Percentiles rank a stretch among this genome's conserved stretches.
Conservation (phyloP, 139 green algal species). For the Chlamydomonas incerta region DNA sequence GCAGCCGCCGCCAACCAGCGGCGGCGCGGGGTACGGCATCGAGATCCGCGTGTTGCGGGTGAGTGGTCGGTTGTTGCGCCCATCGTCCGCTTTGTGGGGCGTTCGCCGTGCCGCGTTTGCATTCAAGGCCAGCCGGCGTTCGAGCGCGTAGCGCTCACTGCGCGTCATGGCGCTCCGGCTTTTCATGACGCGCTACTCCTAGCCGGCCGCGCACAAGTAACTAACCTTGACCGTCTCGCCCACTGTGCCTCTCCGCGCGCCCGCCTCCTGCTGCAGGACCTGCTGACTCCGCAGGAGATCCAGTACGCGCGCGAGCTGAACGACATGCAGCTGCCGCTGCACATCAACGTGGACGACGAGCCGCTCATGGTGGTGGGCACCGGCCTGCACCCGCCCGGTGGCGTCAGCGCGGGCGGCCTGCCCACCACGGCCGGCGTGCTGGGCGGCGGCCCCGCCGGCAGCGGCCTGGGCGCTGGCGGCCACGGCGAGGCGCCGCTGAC, state of each 20-base stretch:
- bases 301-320: conserved; percentile 52
- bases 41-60: conserved; percentile 45
- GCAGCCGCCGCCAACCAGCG: neutral
- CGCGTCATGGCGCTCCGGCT: no score
- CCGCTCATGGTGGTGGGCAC: neutral
- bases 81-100: no score
- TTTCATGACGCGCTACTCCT: neutral
- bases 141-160: no score
- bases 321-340: conserved; percentile 47
- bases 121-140: no score
- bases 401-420: no score
- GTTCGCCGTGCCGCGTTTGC: no score
- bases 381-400: neutral
- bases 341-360: conserved; percentile 34
- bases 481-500: conserved; percentile 31
- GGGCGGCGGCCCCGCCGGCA: neutral
- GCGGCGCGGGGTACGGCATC: conserved; percentile 6
- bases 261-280: conserved; percentile 14
- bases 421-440: no score
- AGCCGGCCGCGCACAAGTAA: no score
- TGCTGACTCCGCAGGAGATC: conserved; percentile 46
- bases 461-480: neutral
- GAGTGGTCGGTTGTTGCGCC: no score
- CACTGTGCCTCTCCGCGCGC: neutral
- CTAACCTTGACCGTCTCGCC: no score